These are phyloP conservation scores for Hypoxylon trugodes DNA, from an alignment of 495 filamentous ascomycete species.

Conservation along the genomic window DNA sequence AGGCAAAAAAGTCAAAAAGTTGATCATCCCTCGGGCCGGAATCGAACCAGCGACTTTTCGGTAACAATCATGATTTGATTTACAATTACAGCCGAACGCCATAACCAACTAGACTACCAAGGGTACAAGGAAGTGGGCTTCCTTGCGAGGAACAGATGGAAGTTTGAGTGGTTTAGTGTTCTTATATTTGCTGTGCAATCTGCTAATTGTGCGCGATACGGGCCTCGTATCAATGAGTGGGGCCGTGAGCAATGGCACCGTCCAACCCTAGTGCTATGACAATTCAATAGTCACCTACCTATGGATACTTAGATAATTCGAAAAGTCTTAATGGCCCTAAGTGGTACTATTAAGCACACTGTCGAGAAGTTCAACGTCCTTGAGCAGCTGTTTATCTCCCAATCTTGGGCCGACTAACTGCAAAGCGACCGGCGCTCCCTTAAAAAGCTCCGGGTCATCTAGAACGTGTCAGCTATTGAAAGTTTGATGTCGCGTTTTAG, in stretches of 20 bases:
- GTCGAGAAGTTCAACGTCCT: conserved; percentile 27
- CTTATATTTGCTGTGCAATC: neutral
- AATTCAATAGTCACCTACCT: too few relatives aligned
- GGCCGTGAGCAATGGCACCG: neutral
- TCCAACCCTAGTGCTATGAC: neutral
- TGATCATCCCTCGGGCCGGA: conserved; percentile 30
- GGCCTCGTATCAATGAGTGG: too few relatives aligned
- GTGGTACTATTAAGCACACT: conserved; percentile 21
- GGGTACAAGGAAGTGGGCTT: neutral
- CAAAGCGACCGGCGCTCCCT: conserved; percentile 45
- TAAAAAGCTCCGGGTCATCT: conserved; percentile 47
- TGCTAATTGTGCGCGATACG: neutral
- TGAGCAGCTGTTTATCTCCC: conserved; percentile 42
- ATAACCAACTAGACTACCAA: conserved; percentile 37
- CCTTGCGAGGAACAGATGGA: neutral
- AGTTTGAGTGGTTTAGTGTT: neutral
- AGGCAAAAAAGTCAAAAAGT: conserved; percentile 2
- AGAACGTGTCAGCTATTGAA: conserved; percentile 7
- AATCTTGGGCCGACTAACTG: conserved; percentile 44
- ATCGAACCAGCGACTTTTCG: conserved; percentile 39
- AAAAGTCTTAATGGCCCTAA: neutral
- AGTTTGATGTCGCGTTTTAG: neutral
- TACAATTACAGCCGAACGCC: conserved; percentile 34
- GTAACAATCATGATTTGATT: conserved; percentile 20
- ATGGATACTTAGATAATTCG: neutral